These are phyloP conservation scores for Phytophthora uliginosa DNA, from an alignment of 352 stramenopile species.

Conservation along the genomic window DNA sequence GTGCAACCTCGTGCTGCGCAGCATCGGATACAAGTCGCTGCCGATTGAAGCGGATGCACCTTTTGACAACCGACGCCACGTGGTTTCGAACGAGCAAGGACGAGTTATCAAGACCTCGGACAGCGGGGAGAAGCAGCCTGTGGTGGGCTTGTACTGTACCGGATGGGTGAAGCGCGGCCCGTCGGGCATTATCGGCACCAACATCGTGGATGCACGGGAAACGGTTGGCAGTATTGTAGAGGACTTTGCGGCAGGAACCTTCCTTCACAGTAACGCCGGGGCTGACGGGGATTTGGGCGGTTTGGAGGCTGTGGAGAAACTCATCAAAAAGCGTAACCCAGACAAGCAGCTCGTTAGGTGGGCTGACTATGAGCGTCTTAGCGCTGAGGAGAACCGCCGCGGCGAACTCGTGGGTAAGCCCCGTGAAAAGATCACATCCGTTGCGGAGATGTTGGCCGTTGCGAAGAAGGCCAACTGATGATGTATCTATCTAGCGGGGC, in stretches of 20 bases:
- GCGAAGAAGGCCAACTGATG: slow-evolving; percentile 34
- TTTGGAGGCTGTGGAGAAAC: slow-evolving; percentile 52
- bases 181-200: slow-evolving; percentile 98
- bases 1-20: slow-evolving; percentile 82
- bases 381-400: slow-evolving; percentile 68
- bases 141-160: slow-evolving; percentile 95
- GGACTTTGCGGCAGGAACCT: slow-evolving; percentile 76
- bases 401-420: slow-evolving; percentile 72
- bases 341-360: slow-evolving; percentile 79
- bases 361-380: slow-evolving; percentile 71
- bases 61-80: slow-evolving; percentile 84
- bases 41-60: slow-evolving; percentile 70
- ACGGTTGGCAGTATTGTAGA: slow-evolving; percentile 95
- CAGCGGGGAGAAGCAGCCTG: slow-evolving; percentile 39
- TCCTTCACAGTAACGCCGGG: slow-evolving; percentile 40
- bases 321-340: slow-evolving; percentile 60
- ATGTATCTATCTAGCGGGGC: not conserved
- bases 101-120: slow-evolving; percentile 58
- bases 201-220: slow-evolving; percentile 98
- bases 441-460: slow-evolving; percentile 78
- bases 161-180: slow-evolving; percentile 99
- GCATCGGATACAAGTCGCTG: slow-evolving; percentile 94
- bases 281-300: slow-evolving; percentile 32
- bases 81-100: slow-evolving; percentile 73
- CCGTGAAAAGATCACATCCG: slow-evolving; percentile 85